Evolutionary conservation across 257 asterid genomes (phyloP).

Genomic region (Cinchona pubescens): DNA sequence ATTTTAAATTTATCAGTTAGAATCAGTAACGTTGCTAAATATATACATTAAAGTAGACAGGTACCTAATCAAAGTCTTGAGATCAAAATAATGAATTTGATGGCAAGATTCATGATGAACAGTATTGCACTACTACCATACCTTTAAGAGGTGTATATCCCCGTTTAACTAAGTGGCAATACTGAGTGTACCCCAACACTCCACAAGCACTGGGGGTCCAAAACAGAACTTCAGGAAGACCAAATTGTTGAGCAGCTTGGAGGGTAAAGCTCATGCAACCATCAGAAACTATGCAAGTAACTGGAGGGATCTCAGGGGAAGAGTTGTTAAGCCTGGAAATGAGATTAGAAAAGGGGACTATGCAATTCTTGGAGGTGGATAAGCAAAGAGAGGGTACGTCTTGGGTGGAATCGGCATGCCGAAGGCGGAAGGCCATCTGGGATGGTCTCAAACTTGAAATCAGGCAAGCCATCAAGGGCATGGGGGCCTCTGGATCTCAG

Average conservation of each 20-base stretch:
- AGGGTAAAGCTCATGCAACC: conserved; percentile 46
- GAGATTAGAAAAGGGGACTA: conserved; percentile 47
- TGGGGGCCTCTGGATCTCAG: conserved; percentile 23
- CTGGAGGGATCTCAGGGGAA: conserved; percentile 33
- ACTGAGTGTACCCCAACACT: conserved; percentile 38
- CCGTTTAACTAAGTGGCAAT: conserved; percentile 26
- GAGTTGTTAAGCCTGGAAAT: conserved; percentile 27
- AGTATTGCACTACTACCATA: not conserved
- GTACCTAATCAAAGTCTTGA: not conserved
- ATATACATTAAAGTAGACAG: no score
- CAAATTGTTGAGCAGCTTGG: conserved; percentile 44
- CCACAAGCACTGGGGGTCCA: conserved; percentile 58
- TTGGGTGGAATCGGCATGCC: conserved; percentile 27
- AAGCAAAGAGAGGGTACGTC: conserved; percentile 35
- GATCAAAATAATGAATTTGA: not conserved
- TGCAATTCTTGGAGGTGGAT: conserved; percentile 39
- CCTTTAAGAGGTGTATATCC: conserved; percentile 53
- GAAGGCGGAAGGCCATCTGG: conserved; percentile 32
- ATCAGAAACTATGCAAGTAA: conserved; percentile 51
- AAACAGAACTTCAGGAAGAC: conserved; percentile 43
- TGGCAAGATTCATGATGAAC: not conserved
- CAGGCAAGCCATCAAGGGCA: conserved; percentile 19
- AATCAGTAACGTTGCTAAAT: no score
- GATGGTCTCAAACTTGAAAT: conserved; percentile 22
- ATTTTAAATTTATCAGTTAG: no score